Evolutionary conservation across 371 early-diverging fungal species (phyloP).

Genomic region (Rhizopus microsporus): DNA sequence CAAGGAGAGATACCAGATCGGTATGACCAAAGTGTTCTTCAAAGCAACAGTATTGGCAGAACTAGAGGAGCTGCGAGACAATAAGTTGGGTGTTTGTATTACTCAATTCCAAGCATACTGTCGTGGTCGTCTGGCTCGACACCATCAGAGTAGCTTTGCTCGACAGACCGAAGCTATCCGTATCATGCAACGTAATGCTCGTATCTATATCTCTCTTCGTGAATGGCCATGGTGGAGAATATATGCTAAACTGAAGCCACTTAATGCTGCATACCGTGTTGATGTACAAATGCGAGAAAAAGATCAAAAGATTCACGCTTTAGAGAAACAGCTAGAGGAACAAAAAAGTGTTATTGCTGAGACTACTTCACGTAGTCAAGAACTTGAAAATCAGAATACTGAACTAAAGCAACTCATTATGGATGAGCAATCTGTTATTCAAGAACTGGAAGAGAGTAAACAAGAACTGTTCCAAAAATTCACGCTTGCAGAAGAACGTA

Average conservation of each 20-base stretch:
- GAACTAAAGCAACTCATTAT: conserved; percentile 50
- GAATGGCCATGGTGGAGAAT: conserved; percentile 98
- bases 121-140: conserved; percentile 80
- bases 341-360: conserved; percentile 56
- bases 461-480: conserved; percentile 66
- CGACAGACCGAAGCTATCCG: conserved; percentile 88
- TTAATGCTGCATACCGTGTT: conserved; percentile 84
- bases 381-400: conserved; percentile 52
- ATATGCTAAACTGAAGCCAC: conserved; percentile 96
- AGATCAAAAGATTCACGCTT: conserved; percentile 52
- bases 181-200: conserved; percentile 90
- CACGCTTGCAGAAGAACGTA: conserved; percentile 52
- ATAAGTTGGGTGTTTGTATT: conserved; percentile 79
- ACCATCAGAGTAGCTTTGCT: conserved; percentile 67
- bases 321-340: conserved; percentile 48
- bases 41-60: conserved; percentile 89
- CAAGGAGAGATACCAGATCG: conserved; percentile 86
- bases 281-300: conserved; percentile 66
- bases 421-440: conserved; percentile 46
- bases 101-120: conserved; percentile 87
- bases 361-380: conserved; percentile 45
- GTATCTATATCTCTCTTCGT: conserved; percentile 84
- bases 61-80: conserved; percentile 94
- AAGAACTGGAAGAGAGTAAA: conserved; percentile 58
- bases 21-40: conserved; percentile 98